Percentiles rank a stretch among this genome's conserved stretches.
phyloP scores from a whole-genome alignment of 2,329 filamentous ascomycete genomes.

The Cladosporium sphaerospermum region DNA sequence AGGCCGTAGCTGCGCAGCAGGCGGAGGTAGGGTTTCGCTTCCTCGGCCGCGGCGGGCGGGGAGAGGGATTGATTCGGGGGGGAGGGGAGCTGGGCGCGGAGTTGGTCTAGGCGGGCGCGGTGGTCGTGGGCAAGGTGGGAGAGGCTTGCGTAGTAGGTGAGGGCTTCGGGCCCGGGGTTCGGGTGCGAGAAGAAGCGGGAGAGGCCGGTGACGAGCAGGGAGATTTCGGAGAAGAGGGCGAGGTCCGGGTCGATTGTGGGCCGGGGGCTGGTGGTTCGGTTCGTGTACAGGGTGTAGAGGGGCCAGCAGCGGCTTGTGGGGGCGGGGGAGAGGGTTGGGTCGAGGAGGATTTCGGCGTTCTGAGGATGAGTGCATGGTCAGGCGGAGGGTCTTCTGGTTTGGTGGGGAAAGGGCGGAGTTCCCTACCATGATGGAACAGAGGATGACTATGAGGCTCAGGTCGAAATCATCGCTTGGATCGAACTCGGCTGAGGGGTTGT shows the following conservation, averaged over 20 bases:
- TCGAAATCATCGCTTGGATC: background rate
- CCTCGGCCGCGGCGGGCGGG: background rate
- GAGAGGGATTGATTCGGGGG: background rate
- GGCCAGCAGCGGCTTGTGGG: background rate
- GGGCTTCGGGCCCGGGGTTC: background rate
- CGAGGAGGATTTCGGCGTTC: background rate
- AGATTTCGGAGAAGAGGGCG: background rate
- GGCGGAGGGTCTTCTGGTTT: background rate
- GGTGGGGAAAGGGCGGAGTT: background rate
- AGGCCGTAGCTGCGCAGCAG: background rate
- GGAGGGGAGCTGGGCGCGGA: background rate
- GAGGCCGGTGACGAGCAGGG: background rate
- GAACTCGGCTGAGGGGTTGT: background rate
- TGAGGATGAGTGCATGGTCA: background rate
- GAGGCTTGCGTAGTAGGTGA: background rate
- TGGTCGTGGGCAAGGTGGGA: background rate
- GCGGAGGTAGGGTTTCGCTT: background rate
- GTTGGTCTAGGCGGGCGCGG: background rate
- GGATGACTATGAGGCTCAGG: background rate
- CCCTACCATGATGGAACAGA: constrained; percentile 5
- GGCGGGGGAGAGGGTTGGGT: background rate
- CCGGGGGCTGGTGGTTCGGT: background rate
- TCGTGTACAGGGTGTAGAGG: background rate
- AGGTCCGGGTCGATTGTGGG: background rate
- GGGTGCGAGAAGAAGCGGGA: background rate